A percentile compares a stretch with the other conserved stretches of the same genome.
Evolutionary conservation across 495 filamentous ascomycete species (phyloP).

Genomic region (Chaetomium tenue): DNA sequence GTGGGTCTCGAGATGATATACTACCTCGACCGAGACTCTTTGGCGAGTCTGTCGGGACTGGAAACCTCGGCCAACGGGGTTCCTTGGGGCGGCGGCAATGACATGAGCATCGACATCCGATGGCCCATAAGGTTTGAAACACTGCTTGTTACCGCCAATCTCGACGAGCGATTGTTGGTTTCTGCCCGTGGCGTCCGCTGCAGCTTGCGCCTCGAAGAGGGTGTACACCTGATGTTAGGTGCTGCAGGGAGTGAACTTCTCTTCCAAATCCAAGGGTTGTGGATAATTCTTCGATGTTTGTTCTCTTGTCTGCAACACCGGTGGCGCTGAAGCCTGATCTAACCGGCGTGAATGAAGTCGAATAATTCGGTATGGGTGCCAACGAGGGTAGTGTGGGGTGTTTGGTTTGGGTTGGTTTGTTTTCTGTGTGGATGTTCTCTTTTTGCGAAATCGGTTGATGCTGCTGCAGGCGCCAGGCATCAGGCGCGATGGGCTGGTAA

Average conservation of each 20-base stretch:
- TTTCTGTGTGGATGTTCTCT: neutral
- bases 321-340: neutral
- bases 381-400: neutral
- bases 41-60: conserved; percentile 9
- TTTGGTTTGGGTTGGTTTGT: neutral
- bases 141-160: neutral
- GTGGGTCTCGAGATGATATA: conserved; percentile 20
- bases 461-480: neutral
- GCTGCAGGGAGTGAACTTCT: neutral
- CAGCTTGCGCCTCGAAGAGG: neutral
- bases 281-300: neutral
- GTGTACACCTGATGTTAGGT: conserved; percentile 5
- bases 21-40: conserved; percentile 11
- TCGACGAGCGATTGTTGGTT: neutral
- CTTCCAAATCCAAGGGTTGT: neutral
- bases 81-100: conserved; percentile 1
- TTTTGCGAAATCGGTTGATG: neutral
- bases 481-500: neutral
- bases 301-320: neutral
- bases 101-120: conserved; percentile 1
- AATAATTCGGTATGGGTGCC: neutral
- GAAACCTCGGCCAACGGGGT: conserved; percentile 25
- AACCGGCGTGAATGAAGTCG: neutral
- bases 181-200: neutral
- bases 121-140: neutral